phyloP scores from a whole-genome alignment of 2,329 filamentous ascomycete genomes.

The Cordyceps tenuipes region DNA sequence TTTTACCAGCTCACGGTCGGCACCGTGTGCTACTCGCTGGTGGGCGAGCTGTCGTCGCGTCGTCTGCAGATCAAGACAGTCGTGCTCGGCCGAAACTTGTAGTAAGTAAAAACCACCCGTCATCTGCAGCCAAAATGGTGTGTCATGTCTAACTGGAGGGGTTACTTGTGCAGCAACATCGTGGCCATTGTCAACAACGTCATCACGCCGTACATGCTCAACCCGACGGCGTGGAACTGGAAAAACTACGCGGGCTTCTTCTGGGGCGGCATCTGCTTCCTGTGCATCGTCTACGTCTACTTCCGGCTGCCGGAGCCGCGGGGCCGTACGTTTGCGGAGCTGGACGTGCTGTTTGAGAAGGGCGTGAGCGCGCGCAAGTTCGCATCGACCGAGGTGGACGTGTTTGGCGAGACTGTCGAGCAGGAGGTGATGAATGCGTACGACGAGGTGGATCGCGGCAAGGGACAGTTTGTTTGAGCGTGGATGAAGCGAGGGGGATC shows the following conservation, averaged over 20 bases:
- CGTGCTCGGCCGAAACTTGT: conserved; percentile 72
- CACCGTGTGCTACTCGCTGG: conserved; percentile 82
- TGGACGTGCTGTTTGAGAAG: conserved; percentile 77
- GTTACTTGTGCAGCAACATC: conserved; percentile 51
- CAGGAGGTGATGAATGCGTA: conserved; percentile 40
- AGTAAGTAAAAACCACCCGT: conserved; percentile 35
- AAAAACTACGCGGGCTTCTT: conserved; percentile 82
- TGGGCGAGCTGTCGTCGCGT: conserved; percentile 74
- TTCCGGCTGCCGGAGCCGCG: conserved; percentile 74
- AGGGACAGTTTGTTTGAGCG: background rate
- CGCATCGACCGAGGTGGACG: conserved; percentile 47
- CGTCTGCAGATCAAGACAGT: conserved; percentile 87
- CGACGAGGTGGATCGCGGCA: conserved; percentile 21
- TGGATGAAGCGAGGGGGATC: background rate
- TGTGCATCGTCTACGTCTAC: conserved; percentile 63
- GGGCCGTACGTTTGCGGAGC: conserved; percentile 75
- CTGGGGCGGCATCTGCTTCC: conserved; percentile 73
- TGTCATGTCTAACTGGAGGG: background rate
- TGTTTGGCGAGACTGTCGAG: conserved; percentile 44
- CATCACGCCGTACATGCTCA: conserved; percentile 87
- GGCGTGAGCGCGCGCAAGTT: conserved; percentile 66
- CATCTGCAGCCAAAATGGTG: too few relatives aligned
- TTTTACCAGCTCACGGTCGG: conserved; percentile 83
- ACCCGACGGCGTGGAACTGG: conserved; percentile 82
- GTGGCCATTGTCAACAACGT: conserved; percentile 75